Evolutionary conservation across 371 early-diverging fungal species (phyloP), one percentile per base, ranked within the genome.

Genomic region (Blastocladiella emersonii): DNA sequence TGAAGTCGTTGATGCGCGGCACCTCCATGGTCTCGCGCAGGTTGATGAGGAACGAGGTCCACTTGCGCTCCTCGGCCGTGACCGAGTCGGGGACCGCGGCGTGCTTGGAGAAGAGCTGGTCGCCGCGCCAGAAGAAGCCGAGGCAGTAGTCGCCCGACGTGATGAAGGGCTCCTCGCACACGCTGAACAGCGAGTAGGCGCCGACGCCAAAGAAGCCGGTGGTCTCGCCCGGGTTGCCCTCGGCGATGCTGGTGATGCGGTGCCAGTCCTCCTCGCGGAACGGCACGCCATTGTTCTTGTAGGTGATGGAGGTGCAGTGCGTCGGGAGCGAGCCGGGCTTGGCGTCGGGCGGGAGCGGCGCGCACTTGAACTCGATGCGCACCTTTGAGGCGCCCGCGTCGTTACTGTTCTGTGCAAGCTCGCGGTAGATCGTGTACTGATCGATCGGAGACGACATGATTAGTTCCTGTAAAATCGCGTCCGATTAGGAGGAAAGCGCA

Each of bases 171-270:
- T 87, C 89, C 65, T 93, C 93, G 66, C 90, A 90, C 1, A 93
- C 84, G 5, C 87, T 85, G 64, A 93, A 90, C 45, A 93, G 75
- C 25, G 86, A 85, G 67, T 90, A 91, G 67, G 91, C 90, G 6
- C 92, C 92, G 17, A 90, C 91, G 59, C 91, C 93, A 74, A 91
- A 92, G 43, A 90, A 89, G 39, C 93, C 93, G 66, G 90, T 59
- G 37, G 59, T 59, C 37, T 59, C 59, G 43, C 37, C 59, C 1
- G 59, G 59, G 32, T 63, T 63, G 39, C 56, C 55, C 72, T 91
- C 91, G 13, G 93, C 93, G 70, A 93, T 92, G 63, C 86, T 84
- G 59, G 86, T 82, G 39, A 93, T 70, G 27, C 94, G 70, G 30
- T 77, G 70, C 91, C 91, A 93, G 71, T 93, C 94, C 66, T 89